Evolutionary conservation across 83 land plant species (phyloP), one percentile per base, ranked within the genome.

Genomic region (Thuja plicata): DNA sequence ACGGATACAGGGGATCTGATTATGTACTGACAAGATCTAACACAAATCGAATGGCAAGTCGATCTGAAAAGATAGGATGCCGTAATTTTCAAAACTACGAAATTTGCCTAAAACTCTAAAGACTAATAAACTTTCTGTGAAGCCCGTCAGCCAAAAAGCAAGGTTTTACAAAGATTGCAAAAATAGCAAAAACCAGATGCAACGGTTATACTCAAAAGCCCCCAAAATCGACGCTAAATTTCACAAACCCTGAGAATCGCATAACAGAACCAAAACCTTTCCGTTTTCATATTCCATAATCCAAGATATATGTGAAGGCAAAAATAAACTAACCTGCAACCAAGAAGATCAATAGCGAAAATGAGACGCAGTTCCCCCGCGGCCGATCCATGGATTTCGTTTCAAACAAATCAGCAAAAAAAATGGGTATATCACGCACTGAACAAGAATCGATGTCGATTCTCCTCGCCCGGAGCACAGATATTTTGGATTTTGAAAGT

Each of bases 311-410:
- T 11, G 16, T 12, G 13, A 8, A 11, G 12, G 79, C 4, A 13
- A 32, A 13, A 32, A 32, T 76, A 41, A 83, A 41, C 85, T 41
- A 43, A 83, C 85, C 85, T 83, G 85, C 85, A 41, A 83, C 52
- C 24, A 83, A 9, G 52, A 83, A 83, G 50, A 83, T 21, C 85
- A 83, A 12, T 27, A 83, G 32, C 24, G 85, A 45, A 46, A 83
- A 83, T 5, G 85, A 83, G 32, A 83, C 48, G 48, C 48, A 10
- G 85, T 45, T 83, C 0, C 46, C 17, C 13, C 52, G 52, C 46
- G 85, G 85, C 85, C 48, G 52, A 83, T 83, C 79, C 79, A 76
- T 76, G 19, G 38, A n/a, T n/a, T 34, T 15, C 13, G 13, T 35
- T 66, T 66, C 71, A 2, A 76, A 10, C 79, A 76, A 76, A 34